Evolutionary conservation across 768 basidiomycete genomes (phyloP), one percentile per base, ranked within the genome.

Genomic region (Suillus sp.): DNA sequence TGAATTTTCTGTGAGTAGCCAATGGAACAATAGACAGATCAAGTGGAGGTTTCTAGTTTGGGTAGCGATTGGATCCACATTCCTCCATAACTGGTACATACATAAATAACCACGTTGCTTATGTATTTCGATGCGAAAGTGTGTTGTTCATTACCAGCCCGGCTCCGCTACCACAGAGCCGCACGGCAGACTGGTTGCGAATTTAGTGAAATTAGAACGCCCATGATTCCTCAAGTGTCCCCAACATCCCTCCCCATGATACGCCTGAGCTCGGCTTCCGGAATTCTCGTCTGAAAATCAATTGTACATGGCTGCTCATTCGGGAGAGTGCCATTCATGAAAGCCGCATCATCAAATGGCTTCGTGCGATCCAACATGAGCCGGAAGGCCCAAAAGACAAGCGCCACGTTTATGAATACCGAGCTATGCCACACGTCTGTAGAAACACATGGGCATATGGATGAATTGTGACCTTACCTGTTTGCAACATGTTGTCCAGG

Each of bases 261-360:
- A 38, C 22, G 25, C 50, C 47, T 35, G 7, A 61, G 25, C 51
- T 61, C 32, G n/a, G 30, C 50, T 35, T 57, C 60, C 27, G 20
- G 47, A 50, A 74, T 68, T 43, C 86, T 67, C 0, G 84, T 83
- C 64, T 81, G 80, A 67, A 88, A 88, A 7, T 71, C 64, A 2
- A 83, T 83, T 27, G 78, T 78, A 71, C 87, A 89, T 13, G 84
- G 84, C 67, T 85, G 82, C 27, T 50, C 27, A 14, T 61, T 47
- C 16, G 50, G 32, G 30, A 56, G 13, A 35, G 4, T 38, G 11
- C 43, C 60, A 34, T 50, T 8, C 10, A 82, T 85, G 70, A 89
- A 86, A 0, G 80, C 85, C 50, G 82, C 71, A 7, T 80, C 79
- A 69, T 89, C 83, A 62, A 89, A 86, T 0, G 84, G 83, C 7